These are phyloP conservation scores for Pseudonitzschia delicatissima DNA, from an alignment of 108 stramenopile species.

Conservation along the genomic window DNA sequence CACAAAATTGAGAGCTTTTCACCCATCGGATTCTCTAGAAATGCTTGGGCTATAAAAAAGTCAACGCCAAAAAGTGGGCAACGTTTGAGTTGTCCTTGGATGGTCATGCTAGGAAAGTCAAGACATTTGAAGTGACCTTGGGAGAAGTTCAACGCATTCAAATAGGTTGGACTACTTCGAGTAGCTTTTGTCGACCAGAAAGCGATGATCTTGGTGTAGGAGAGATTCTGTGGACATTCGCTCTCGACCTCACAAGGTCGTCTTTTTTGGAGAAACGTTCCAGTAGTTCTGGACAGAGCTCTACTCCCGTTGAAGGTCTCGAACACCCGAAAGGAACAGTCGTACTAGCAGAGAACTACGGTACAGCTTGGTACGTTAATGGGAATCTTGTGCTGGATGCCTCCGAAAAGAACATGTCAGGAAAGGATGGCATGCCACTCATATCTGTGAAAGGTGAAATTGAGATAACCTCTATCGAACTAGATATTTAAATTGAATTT, in stretches of 20 bases:
- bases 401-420: not conserved
- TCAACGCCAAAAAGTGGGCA: not conserved
- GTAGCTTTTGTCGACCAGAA: not conserved
- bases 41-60: not conserved
- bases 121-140: not conserved
- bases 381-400: not conserved
- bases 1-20: not conserved
- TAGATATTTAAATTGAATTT: too few relatives aligned
- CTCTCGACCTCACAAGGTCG: not conserved
- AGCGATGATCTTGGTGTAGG: not conserved
- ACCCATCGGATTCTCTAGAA: not conserved
- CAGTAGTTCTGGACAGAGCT: not conserved
- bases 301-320: not conserved
- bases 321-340: constrained; percentile 11
- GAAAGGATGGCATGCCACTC: not conserved
- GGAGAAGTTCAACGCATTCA: not conserved
- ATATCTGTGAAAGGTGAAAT: constrained; percentile 1
- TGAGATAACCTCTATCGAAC: constrained; percentile 2
- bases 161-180: not conserved
- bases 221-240: not conserved
- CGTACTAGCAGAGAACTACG: not conserved
- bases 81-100: not conserved
- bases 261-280: not conserved
- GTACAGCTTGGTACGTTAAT: not conserved
- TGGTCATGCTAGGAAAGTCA: not conserved